Conservation (phyloP, 805 yeast species). For the Candida corydali region DNA sequence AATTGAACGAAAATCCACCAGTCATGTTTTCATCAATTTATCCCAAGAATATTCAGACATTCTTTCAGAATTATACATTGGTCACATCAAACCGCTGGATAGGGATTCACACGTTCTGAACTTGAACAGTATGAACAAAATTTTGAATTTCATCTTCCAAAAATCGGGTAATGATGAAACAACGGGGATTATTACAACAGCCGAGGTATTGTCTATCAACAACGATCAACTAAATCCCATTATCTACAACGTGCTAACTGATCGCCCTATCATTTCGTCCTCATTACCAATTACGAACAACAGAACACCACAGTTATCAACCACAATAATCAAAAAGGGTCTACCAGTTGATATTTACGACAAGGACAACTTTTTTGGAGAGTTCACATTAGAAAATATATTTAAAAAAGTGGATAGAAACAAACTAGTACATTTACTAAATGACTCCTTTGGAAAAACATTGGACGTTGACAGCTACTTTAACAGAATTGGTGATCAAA, state of each 20-base stretch:
- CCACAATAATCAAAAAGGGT: constrained; percentile 80
- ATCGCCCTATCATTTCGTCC: constrained; percentile 84
- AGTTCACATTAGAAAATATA: constrained; percentile 40
- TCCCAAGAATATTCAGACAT: constrained; percentile 76
- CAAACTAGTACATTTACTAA: constrained; percentile 58
- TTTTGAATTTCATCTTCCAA: constrained; percentile 49
- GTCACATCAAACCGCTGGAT: constrained; percentile 42
- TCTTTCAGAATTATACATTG: constrained; percentile 57
- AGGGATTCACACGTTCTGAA: constrained; percentile 62
- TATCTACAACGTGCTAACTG: constrained; percentile 85
- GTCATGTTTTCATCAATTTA: constrained; percentile 85
- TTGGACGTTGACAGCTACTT: constrained; percentile 68
- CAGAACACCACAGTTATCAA: constrained; percentile 58
- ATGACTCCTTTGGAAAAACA: constrained; percentile 71
- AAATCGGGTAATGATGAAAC: constrained; percentile 37
- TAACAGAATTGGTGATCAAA: constrained; percentile 53
- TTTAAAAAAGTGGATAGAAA: constrained; percentile 47
- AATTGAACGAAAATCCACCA: constrained; percentile 68
- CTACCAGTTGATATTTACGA: constrained; percentile 48
- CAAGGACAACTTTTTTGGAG: constrained; percentile 16
- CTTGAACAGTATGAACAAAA: constrained; percentile 57
- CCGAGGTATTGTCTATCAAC: constrained; percentile 59
- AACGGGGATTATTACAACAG: constrained; percentile 86
- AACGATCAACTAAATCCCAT: constrained; percentile 70
- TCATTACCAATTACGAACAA: constrained; percentile 68